Evolutionary conservation across 768 basidiomycete genomes (phyloP).

Genomic region (Chalciporus sphaerocephalus): DNA sequence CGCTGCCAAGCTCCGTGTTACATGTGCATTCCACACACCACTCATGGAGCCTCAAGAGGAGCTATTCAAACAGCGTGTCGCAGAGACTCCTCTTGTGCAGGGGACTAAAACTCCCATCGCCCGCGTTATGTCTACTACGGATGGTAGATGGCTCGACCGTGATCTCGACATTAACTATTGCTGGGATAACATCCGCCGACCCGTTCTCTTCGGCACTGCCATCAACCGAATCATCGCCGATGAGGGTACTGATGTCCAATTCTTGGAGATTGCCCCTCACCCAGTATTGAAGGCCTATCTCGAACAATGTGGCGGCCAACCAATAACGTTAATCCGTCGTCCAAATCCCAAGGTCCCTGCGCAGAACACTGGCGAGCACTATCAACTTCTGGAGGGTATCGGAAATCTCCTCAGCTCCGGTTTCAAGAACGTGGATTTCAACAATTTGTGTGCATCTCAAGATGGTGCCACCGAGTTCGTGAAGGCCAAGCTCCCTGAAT

Average conservation of each 20-base stretch:
- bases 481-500: constrained; percentile 27
- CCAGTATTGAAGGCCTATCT: constrained; percentile 34
- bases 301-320: constrained; percentile 33
- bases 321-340: constrained; percentile 28
- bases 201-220: constrained; percentile 33
- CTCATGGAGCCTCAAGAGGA: constrained; percentile 34
- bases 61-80: constrained; percentile 26
- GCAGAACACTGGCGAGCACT: constrained; percentile 33
- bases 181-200: constrained; percentile 35
- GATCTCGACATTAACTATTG: constrained; percentile 25
- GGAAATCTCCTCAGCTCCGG: constrained; percentile 29
- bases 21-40: constrained; percentile 34
- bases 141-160: constrained; percentile 24
- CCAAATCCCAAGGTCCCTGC: constrained; percentile 29
- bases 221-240: constrained; percentile 31
- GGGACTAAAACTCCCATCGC: constrained; percentile 20
- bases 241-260: constrained; percentile 25
- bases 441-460: constrained; percentile 24
- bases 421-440: constrained; percentile 29
- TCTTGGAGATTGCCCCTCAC: constrained; percentile 33
- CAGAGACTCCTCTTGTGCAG: constrained; percentile 13
- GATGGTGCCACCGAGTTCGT: constrained; percentile 18
- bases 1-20: constrained; percentile 28
- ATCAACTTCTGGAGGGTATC: constrained; percentile 30
- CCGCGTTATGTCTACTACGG: constrained; percentile 35